phyloP scores from a whole-genome alignment of 805 yeast species.

The Metschnikowia colocasiae region DNA sequence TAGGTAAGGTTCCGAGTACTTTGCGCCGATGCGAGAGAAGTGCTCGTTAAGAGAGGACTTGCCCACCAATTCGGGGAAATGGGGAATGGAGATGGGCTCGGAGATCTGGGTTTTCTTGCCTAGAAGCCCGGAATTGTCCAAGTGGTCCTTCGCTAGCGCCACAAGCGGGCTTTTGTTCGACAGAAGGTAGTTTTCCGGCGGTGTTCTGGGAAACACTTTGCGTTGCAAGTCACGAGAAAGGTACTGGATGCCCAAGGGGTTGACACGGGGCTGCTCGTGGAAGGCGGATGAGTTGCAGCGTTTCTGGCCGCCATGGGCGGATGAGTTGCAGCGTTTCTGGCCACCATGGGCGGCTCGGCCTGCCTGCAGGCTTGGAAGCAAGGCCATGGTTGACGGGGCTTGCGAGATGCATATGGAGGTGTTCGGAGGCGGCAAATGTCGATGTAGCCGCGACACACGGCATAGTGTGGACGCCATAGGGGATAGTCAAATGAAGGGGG shows the following conservation, averaged over 20 bases:
- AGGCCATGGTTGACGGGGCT: neutral
- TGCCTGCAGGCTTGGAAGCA: neutral
- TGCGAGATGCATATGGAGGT: neutral
- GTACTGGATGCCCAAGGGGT: constrained; percentile 80
- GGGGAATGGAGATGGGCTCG: constrained; percentile 53
- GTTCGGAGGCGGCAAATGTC: neutral
- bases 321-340: neutral
- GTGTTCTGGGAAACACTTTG: constrained; percentile 54
- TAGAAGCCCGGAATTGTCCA: constrained; percentile 59
- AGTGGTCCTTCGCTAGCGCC: constrained; percentile 56
- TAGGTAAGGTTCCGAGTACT: constrained; percentile 58
- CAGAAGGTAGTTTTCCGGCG: constrained; percentile 26
- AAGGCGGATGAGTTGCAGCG: neutral
- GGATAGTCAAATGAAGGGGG: too few relatives aligned
- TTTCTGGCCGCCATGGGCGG: neutral
- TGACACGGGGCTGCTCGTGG: constrained; percentile 47
- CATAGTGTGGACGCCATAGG: neutral
- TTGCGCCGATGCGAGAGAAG: constrained; percentile 65
- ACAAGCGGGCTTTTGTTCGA: constrained; percentile 29
- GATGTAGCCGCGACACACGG: neutral
- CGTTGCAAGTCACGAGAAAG: constrained; percentile 54
- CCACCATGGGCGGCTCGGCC: neutral
- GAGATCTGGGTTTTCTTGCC: constrained; percentile 67
- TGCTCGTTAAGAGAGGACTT: constrained; percentile 71
- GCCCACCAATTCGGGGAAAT: constrained; percentile 75